Percentiles rank a stretch among this genome's conserved stretches.
These are phyloP conservation scores for Chalciporus pseudorubinellus DNA, from an alignment of 768 basidiomycete species.

Conservation along the genomic window DNA sequence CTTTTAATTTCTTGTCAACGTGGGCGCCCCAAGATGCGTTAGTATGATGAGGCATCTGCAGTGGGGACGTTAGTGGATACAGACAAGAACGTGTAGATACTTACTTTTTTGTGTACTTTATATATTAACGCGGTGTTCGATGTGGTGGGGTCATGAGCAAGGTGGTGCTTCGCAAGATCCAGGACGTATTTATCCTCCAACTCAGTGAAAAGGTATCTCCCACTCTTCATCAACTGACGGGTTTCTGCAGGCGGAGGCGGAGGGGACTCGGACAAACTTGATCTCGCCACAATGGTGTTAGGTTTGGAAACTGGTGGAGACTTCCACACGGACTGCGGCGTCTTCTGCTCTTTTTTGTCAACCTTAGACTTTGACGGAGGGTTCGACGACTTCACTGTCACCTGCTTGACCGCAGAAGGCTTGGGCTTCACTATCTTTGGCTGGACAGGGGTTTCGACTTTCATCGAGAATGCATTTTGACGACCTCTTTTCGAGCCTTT, in stretches of 20 bases:
- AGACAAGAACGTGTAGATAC: not conserved
- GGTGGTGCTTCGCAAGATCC: slow-evolving; percentile 43
- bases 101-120: slow-evolving; percentile 47
- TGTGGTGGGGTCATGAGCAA: slow-evolving; percentile 48
- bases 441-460: slow-evolving; percentile 8
- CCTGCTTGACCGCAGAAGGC: slow-evolving; percentile 2
- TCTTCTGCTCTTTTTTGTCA: slow-evolving; percentile 10
- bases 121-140: slow-evolving; percentile 37
- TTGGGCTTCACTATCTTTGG: slow-evolving; percentile 5
- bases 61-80: not conserved
- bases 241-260: slow-evolving; percentile 43
- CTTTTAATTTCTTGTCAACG: slow-evolving; percentile 30
- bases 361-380: slow-evolving; percentile 7
- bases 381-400: slow-evolving; percentile 1
- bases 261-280: slow-evolving; percentile 33
- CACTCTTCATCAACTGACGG: slow-evolving; percentile 25
- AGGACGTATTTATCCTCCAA: slow-evolving; percentile 50
- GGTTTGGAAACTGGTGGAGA: not conserved
- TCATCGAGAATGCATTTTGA: slow-evolving; percentile 14
- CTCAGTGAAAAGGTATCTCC: slow-evolving; percentile 46
- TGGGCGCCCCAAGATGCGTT: slow-evolving; percentile 49
- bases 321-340: not conserved
- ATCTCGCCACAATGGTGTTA: slow-evolving; percentile 2
- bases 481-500: slow-evolving; percentile 26
- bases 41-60: slow-evolving; percentile 61